Percentiles rank a stretch among this genome's conserved stretches.
Conservation (phyloP, 805 yeast species). For the Saccharomyces paradoxus region DNA sequence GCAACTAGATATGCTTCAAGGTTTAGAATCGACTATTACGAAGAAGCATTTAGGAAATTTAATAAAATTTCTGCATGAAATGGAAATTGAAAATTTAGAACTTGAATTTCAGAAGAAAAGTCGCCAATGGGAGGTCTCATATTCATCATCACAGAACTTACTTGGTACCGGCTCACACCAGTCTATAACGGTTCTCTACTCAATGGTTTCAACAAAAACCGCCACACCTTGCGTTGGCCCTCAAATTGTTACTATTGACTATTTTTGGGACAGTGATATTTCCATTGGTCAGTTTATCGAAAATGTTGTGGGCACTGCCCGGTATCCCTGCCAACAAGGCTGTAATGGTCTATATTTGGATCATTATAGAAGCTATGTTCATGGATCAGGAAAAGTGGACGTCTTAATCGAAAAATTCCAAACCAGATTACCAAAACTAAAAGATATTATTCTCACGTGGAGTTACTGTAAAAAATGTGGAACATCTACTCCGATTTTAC, state of each 20-base stretch:
- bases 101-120: conserved; percentile 28
- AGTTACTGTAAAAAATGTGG: conserved; percentile 79
- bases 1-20: conserved; percentile 1
- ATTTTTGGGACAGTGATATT: conserved; percentile 83
- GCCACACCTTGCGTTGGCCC: conserved; percentile 95
- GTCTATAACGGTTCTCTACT: conserved; percentile 66
- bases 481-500: conserved; percentile 63
- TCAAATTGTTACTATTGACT: conserved; percentile 71
- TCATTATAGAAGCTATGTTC: conserved; percentile 82
- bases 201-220: conserved; percentile 73
- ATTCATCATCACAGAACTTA: conserved; percentile 44
- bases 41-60: conserved; percentile 29
- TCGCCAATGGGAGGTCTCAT: conserved; percentile 64
- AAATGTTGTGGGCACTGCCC: conserved; percentile 60
- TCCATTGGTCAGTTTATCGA: conserved; percentile 86
- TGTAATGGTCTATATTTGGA: conserved; percentile 65
- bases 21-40: conserved; percentile 26
- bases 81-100: conserved; percentile 26
- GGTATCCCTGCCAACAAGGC: conserved; percentile 64
- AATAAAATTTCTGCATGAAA: conserved; percentile 27
- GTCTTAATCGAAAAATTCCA: conserved; percentile 59
- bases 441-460: conserved; percentile 79
- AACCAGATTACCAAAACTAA: conserved; percentile 49
- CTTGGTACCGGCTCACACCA: conserved; percentile 70
- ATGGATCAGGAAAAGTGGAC: conserved; percentile 76